These are phyloP conservation scores for Termitomyces sp. DNA, from an alignment of 768 basidiomycete genomes.

Conservation along the genomic window DNA sequence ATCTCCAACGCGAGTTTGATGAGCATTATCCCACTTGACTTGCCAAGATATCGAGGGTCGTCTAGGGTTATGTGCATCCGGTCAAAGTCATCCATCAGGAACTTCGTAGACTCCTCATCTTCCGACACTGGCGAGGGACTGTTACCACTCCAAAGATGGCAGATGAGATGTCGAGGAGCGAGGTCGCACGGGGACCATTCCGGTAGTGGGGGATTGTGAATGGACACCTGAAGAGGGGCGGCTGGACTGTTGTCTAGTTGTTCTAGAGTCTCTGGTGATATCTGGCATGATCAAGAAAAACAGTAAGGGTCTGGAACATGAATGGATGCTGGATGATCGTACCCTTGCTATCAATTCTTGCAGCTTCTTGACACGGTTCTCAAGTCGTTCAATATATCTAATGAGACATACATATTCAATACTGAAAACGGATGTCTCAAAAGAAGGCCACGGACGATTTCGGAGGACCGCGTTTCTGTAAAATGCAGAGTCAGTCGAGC, in stretches of 20 bases:
- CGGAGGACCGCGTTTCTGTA: constrained; percentile 54
- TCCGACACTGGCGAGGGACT: constrained; percentile 10
- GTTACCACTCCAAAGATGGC: constrained; percentile 1
- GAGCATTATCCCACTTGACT: constrained; percentile 50
- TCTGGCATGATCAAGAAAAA: constrained; percentile 28
- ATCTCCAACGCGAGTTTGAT: constrained; percentile 49
- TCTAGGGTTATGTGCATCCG: constrained; percentile 22
- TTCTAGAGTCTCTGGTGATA: constrained; percentile 41
- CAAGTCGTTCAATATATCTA: constrained; percentile 56
- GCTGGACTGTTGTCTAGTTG: constrained; percentile 5
- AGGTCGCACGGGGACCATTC: constrained; percentile 1
- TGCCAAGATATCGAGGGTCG: constrained; percentile 48
- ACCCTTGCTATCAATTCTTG: constrained; percentile 47
- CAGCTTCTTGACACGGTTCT: constrained; percentile 55
- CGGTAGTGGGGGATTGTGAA: not conserved
- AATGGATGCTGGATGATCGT: not conserved
- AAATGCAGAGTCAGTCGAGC: not conserved
- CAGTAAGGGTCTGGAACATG: not conserved
- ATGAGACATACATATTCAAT: not conserved
- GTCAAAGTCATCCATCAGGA: constrained; percentile 34
- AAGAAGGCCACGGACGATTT: constrained; percentile 41
- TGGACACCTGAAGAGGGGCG: not conserved
- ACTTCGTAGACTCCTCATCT: constrained; percentile 29
- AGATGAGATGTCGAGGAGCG: constrained; percentile 7
- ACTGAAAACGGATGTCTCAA: not conserved